Conservation (phyloP, 176 grass and related monocot genomes). For the Oropetium thomaeum region DNA sequence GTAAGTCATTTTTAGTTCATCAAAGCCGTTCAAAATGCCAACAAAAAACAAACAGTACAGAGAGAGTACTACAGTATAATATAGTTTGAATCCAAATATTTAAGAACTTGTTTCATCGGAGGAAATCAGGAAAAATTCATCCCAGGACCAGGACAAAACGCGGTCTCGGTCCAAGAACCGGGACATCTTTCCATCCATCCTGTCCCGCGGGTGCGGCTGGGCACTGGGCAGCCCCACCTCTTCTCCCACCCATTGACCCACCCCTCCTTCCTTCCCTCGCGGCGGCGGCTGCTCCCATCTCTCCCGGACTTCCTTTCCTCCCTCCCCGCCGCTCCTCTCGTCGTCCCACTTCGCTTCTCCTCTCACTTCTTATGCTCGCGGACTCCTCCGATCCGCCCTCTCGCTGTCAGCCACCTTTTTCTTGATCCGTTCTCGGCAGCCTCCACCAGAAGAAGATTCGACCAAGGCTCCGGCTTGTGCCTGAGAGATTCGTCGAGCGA, state of each 20-base stretch:
- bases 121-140: too few species aligned
- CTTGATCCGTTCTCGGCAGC: conserved; percentile 28
- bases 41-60: too few species aligned
- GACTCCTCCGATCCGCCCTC: conserved; percentile 21
- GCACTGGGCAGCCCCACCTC: neutral
- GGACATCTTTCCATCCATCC: conserved; percentile 33
- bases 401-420: conserved; percentile 1
- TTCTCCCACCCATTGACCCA: conserved; percentile 11
- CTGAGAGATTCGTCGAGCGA: conserved; percentile 16
- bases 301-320: neutral
- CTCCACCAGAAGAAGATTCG: conserved; percentile 19
- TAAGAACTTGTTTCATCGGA: too few species aligned
- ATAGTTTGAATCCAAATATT: too few species aligned
- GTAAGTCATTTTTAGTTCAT: too few species aligned
- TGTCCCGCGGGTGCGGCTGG: conserved; percentile 25
- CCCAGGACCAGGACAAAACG: conserved; percentile 20
- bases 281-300: neutral
- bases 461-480: neutral
- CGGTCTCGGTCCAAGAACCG: conserved; percentile 23
- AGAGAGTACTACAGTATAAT: too few species aligned
- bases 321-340: neutral
- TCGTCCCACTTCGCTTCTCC: neutral
- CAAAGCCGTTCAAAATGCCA: too few species aligned
- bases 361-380: conserved; percentile 1
- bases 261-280: neutral